Conservation (phyloP, 2,329 filamentous ascomycete species). For the Paracamarosporium sp. region DNA sequence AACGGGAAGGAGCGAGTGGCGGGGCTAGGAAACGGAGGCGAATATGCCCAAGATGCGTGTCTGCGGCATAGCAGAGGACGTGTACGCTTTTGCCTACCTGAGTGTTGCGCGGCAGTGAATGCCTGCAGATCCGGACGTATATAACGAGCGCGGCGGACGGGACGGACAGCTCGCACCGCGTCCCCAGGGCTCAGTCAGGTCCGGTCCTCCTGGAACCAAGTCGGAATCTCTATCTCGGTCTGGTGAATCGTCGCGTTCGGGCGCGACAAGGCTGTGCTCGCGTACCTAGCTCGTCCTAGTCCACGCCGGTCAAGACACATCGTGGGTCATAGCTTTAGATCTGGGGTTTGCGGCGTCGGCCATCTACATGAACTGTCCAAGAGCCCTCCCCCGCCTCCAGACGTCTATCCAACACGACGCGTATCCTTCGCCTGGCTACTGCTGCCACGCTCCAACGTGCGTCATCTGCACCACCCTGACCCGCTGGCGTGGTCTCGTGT, state of each 20-base stretch:
- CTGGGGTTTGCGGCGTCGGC: conserved; percentile 27
- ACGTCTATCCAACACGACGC: background rate
- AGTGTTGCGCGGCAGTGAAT: conserved; percentile 41
- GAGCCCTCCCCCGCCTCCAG: conserved; percentile 10
- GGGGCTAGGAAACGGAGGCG: background rate
- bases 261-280: conserved; percentile 3
- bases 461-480: conserved; percentile 9
- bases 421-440: background rate
- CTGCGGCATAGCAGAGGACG: conserved; percentile 2
- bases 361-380: conserved; percentile 32
- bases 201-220: background rate
- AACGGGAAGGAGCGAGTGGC: background rate
- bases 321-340: conserved; percentile 28
- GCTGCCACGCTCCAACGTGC: conserved; percentile 7
- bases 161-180: background rate
- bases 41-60: background rate
- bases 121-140: conserved; percentile 28
- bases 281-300: conserved; percentile 1
- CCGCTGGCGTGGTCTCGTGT: conserved; percentile 19
- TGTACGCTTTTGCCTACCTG: conserved; percentile 24
- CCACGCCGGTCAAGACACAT: background rate
- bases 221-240: background rate
- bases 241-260: background rate
- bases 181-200: background rate
- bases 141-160: conserved; percentile 20